Conservation (phyloP, 108 stramenopile species). For the Schizochytrium sp. region DNA sequence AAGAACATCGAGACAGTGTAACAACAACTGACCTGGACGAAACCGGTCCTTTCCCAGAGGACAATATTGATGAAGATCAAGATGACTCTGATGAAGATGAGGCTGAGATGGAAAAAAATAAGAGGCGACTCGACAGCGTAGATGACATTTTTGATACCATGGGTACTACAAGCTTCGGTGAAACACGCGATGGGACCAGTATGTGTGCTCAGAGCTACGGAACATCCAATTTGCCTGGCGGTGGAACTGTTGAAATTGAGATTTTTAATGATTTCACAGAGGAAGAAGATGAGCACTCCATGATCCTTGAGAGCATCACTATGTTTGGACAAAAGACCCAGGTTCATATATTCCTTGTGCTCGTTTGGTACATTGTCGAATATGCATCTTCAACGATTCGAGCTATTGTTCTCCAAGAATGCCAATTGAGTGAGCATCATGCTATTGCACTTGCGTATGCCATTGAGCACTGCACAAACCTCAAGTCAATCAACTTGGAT, state of each 20-base stretch:
- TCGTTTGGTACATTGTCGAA: slow-evolving; percentile 12
- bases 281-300: not conserved
- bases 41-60: too few relatives aligned
- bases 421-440: not conserved
- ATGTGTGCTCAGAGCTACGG: too few relatives aligned
- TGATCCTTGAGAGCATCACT: not conserved
- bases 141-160: too few relatives aligned
- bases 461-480: not conserved
- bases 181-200: too few relatives aligned
- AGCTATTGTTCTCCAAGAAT: not conserved
- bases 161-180: too few relatives aligned
- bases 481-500: not conserved
- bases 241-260: not conserved
- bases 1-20: too few relatives aligned
- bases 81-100: too few relatives aligned
- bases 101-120: too few relatives aligned
- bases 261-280: slow-evolving; percentile 1
- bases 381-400: not conserved
- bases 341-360: not conserved
- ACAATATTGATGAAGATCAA: too few relatives aligned
- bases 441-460: slow-evolving; percentile 15
- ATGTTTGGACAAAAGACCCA: not conserved
- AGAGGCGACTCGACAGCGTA: too few relatives aligned
- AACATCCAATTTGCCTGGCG: too few relatives aligned
- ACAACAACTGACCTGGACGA: too few relatives aligned